Base-by-base conservation (phyloP, 257 asterid genomes). In the Solanum infundibuliforme region DNA sequence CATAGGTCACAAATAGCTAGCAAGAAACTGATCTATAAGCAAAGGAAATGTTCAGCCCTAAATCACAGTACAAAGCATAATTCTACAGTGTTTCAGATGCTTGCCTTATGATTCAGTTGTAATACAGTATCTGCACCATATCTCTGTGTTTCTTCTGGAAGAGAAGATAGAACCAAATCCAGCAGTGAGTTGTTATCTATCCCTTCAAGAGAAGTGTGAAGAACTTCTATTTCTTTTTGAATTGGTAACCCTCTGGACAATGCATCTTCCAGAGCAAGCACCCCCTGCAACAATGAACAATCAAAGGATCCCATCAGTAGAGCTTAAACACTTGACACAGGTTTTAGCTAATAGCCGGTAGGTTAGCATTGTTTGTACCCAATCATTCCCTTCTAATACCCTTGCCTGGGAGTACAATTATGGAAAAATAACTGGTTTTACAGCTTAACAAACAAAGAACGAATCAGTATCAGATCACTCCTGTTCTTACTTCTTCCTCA, bases 181-280 rank as follows among this genome's bases (percentile, higher is more conserved):
- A 95, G 87, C 32, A 94, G 91, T 8, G 97, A 93, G 89, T 94
- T 94, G 69, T 93, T 91, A 89, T 94, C 99, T 88, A 91, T 89
- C 87, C 94, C 97, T 93, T 93, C 96, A 87, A 95, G 89, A 90
- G 92, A 91, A 86, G 93, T 77, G 66, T 88, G 93, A 43, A 96
- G 92, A 87, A 92, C 93, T 73, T 92, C 95, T 83, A 95, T 92
- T 90, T 96, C 99, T 88, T 95, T 94, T 89, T 94, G 94, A 86
- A 96, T 92, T 83, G 99, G 98, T 87, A 93, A 91, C 86, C 99
- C 99, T 87, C 93, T 95, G 86, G 97, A 93, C 87, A 96, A 90
- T 87, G 98, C 94, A 90, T 96, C 98, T 91, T 96, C 99, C 87
- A 96, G 87, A 87, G 98, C 96, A 65, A 96, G 95, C 72, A 97